A percentile compares a stretch with the other conserved stretches of the same genome.
phyloP scores from a whole-genome alignment of 768 basidiomycete genomes.

The Suillus plorans region DNA sequence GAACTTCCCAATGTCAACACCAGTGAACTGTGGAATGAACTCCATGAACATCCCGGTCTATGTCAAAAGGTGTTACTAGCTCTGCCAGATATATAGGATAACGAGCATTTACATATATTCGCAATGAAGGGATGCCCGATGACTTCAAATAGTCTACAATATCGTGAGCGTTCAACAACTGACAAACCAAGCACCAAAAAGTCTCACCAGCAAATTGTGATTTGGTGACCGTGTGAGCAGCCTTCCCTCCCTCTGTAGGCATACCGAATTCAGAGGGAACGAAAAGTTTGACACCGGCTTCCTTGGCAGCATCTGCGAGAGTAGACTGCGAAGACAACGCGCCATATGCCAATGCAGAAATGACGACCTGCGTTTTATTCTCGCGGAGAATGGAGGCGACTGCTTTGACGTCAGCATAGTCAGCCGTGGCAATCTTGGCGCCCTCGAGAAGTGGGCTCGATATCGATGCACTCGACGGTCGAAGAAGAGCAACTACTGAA shows the following conservation, averaged over 20 bases:
- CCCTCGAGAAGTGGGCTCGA: constrained; percentile 22
- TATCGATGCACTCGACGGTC: constrained; percentile 20
- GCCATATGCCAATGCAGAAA: constrained; percentile 32
- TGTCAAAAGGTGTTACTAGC: constrained; percentile 5
- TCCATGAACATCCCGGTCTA: constrained; percentile 37
- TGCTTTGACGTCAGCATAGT: constrained; percentile 25
- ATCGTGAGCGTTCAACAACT: not conserved
- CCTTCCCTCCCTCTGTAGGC: constrained; percentile 32
- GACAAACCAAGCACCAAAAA: not conserved
- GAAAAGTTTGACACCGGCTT: constrained; percentile 37
- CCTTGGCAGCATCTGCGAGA: constrained; percentile 36
- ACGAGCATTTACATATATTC: constrained; percentile 31
- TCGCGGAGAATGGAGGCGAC: constrained; percentile 28
- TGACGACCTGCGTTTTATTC: constrained; percentile 34
- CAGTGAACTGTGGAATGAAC: constrained; percentile 30
- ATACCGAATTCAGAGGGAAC: constrained; percentile 40
- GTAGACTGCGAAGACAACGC: constrained; percentile 25
- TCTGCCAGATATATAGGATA: not conserved
- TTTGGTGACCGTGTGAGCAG: constrained; percentile 25
- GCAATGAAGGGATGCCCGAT: constrained; percentile 28
- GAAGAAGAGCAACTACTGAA: constrained; percentile 26
- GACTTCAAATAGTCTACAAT: constrained; percentile 29
- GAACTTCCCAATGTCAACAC: constrained; percentile 28
- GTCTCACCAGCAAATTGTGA: constrained; percentile 28
- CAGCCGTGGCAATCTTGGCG: constrained; percentile 27